Base-by-base conservation (phyloP, 306 rosid genomes). In the Quillaja saponaria region DNA sequence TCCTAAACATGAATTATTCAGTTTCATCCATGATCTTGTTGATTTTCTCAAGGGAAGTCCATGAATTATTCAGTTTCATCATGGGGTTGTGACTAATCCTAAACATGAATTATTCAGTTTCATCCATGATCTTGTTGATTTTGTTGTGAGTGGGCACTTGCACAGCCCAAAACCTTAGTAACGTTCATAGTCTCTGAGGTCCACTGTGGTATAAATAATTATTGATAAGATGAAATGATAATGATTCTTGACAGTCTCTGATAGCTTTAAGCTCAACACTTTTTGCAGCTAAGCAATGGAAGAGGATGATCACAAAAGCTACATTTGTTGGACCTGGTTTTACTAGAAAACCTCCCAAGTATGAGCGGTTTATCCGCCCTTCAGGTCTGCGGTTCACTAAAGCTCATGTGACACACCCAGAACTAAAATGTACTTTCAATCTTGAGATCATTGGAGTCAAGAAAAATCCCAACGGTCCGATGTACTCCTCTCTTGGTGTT, bases 351-450 rank as follows among this genome's bases (percentile, higher is more conserved):
- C 96, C 98, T 67, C 96, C 98, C 3, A 91, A 91, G 74, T 91
- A 91, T 0, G 98, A 91, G 77, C 84, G 98, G 0, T 88, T 88
- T 51, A 88, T 91, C 54, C 92, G 95, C 46, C 98, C 98, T 33
- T 51, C 85, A 6, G 98, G 98, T 3, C 63, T 91, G 70, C 84
- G 92, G 21, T 91, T 91, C 76, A 82, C 96, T 19, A 91, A 91
- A 82, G 90, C 96, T 57, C 96, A 91, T 28, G 95, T 91, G 61
- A 88, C 96, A n/a, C 96, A 91, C 66, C 97, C 96, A 34, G 97
- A 91, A 75, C 88, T 91, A 13, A 91, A 88, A 74, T 82, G 92
- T 76, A 91, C 96, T 33, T 91, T 91, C 80, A 88, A 86, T 74
- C 92, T 88, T 15, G 95, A 91, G 62, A 84, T 88, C 17, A 91